These are phyloP conservation scores for Talaromyces verruculosus DNA, from an alignment of 2,329 filamentous ascomycete genomes.

Conservation along the genomic window DNA sequence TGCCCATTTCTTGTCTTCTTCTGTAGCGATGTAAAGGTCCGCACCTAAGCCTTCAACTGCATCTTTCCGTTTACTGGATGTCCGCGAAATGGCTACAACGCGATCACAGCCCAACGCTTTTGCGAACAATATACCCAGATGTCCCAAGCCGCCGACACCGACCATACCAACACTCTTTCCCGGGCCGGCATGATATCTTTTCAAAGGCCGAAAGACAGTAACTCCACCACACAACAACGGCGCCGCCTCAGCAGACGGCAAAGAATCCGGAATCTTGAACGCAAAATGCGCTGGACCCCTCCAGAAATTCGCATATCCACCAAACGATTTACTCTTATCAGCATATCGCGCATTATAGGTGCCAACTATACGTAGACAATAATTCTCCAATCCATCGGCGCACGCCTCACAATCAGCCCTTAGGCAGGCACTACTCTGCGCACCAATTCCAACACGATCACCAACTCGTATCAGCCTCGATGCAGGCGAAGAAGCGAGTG, in stretches of 20 bases:
- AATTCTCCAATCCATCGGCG: conserved; percentile 40
- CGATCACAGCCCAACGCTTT: conserved; percentile 68
- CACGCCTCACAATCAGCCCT: conserved; percentile 44
- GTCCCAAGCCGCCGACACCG: conserved; percentile 68
- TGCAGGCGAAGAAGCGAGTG: neutral
- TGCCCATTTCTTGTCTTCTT: conserved; percentile 57
- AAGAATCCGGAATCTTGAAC: conserved; percentile 39
- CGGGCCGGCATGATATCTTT: conserved; percentile 56
- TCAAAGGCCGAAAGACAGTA: conserved; percentile 57
- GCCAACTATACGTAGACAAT: conserved; percentile 39
- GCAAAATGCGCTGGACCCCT: conserved; percentile 39
- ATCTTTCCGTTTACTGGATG: conserved; percentile 52
- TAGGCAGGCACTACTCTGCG: conserved; percentile 59
- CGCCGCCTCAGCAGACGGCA: conserved; percentile 34
- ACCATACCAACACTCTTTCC: conserved; percentile 69
- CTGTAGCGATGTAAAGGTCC: conserved; percentile 57
- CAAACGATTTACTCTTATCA: conserved; percentile 39
- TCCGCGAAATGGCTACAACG: conserved; percentile 57
- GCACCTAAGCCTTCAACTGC: conserved; percentile 53
- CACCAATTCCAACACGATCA: conserved; percentile 64
- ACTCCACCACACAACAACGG: conserved; percentile 42
- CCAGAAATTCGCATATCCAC: conserved; percentile 34
- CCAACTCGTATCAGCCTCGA: conserved; percentile 54
- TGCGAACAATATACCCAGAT: conserved; percentile 70
- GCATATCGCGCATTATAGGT: conserved; percentile 41